These are phyloP conservation scores for Fusarium miscanthi DNA, from an alignment of 2,329 filamentous ascomycete genomes.

Conservation along the genomic window DNA sequence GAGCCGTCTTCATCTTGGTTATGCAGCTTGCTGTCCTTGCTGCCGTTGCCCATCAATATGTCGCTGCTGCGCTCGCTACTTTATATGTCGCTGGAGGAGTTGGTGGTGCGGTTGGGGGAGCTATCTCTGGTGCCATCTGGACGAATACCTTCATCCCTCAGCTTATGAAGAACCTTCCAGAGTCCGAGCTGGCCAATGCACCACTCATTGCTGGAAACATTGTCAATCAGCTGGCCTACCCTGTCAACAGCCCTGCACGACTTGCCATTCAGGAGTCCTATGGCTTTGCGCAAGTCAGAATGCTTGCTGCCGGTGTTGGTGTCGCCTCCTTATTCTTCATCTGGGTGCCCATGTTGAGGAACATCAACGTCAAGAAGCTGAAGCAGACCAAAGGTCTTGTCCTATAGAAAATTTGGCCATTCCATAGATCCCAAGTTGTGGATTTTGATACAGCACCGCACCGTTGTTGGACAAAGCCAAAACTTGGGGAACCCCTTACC, in stretches of 20 bases:
- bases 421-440: neutral
- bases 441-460: neutral
- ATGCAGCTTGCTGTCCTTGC: constrained; percentile 69
- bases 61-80: constrained; percentile 61
- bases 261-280: constrained; percentile 60
- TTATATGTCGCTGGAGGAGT: constrained; percentile 58
- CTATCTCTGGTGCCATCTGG: constrained; percentile 57
- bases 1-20: constrained; percentile 64
- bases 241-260: constrained; percentile 53
- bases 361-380: constrained; percentile 47
- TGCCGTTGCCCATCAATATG: constrained; percentile 63
- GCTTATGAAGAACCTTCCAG: constrained; percentile 54
- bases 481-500: neutral
- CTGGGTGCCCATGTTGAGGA: constrained; percentile 47
- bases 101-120: constrained; percentile 58
- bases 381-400: constrained; percentile 48
- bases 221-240: constrained; percentile 52
- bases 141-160: constrained; percentile 54
- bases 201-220: constrained; percentile 57
- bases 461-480: neutral
- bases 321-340: constrained; percentile 45
- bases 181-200: constrained; percentile 45
- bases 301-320: constrained; percentile 52
- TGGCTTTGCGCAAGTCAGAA: constrained; percentile 57
- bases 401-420: constrained; percentile 26